phyloP scores from a whole-genome alignment of 2,329 filamentous ascomycete genomes.

The Tolypocladium tropicale region DNA sequence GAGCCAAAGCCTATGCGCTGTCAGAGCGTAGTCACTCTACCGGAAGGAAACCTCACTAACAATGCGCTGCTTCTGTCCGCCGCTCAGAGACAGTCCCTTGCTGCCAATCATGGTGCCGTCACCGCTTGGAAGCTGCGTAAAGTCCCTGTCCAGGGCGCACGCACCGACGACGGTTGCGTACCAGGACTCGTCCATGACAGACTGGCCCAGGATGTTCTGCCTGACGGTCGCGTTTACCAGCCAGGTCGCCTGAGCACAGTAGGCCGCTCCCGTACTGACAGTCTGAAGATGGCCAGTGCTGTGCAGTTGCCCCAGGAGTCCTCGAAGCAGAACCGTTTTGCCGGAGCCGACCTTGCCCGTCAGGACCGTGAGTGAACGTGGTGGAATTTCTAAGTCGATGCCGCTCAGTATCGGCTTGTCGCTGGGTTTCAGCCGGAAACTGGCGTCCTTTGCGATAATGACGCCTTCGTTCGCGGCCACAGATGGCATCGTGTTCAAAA shows the following conservation, averaged over 20 bases:
- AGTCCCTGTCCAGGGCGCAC: slow-evolving; percentile 6
- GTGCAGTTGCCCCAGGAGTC: slow-evolving; percentile 7
- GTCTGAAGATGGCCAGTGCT: background rate
- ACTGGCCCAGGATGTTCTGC: slow-evolving; percentile 7
- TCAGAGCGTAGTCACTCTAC: background rate
- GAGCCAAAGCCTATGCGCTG: background rate
- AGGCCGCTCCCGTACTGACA: slow-evolving; percentile 1
- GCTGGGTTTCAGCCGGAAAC: background rate
- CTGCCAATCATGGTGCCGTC: slow-evolving; percentile 2
- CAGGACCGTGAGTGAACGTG: slow-evolving; percentile 5
- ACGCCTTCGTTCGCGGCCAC: background rate
- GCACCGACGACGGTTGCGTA: slow-evolving; percentile 5
- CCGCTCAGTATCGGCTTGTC: background rate
- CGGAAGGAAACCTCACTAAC: background rate
- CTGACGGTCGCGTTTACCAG: slow-evolving; percentile 6
- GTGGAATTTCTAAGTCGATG: slow-evolving; percentile 1
- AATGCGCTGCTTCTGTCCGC: background rate
- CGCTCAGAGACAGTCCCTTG: background rate
- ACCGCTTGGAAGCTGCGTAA: slow-evolving; percentile 5
- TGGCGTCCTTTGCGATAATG: background rate
- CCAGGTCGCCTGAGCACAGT: slow-evolving; percentile 10
- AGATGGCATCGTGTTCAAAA: background rate
- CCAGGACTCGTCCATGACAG: slow-evolving; percentile 5
- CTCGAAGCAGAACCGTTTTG: slow-evolving; percentile 7
- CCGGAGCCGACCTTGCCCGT: slow-evolving; percentile 11